Conservation (phyloP, 257 asterid species). For the Solanum infundibuliforme region DNA sequence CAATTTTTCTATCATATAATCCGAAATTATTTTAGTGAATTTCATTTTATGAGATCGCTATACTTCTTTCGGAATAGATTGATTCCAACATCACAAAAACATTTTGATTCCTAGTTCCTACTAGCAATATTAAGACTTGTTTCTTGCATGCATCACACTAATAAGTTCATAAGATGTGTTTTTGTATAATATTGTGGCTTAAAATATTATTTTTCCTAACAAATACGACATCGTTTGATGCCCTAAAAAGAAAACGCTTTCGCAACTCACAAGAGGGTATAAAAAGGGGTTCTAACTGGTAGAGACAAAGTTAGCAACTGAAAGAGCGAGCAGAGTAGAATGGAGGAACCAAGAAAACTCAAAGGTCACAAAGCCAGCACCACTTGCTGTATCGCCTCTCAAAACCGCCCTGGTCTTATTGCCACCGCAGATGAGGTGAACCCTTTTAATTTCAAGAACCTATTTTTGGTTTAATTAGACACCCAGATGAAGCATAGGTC, state of each 20-base stretch:
- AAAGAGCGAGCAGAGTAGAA: background rate
- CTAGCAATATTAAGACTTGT: background rate
- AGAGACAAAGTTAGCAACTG: background rate
- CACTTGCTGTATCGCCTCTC: slow-evolving; percentile 77
- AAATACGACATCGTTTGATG: background rate
- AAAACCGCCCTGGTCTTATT: slow-evolving; percentile 55
- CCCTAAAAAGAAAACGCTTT: background rate
- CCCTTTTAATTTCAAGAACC: background rate
- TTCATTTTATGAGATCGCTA: background rate
- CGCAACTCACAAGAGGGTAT: background rate
- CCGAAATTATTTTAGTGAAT: background rate
- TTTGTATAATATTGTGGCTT: background rate
- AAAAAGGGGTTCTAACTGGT: background rate
- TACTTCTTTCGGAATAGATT: background rate
- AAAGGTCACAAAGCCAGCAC: slow-evolving; percentile 66
- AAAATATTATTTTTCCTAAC: background rate
- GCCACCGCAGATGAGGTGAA: slow-evolving; percentile 81
- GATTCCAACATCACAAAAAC: background rate
- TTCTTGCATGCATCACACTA: background rate
- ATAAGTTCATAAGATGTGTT: background rate
- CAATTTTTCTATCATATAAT: too few species aligned
- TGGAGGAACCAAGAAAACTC: slow-evolving; percentile 62
- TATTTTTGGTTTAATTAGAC: background rate
- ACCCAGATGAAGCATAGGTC: background rate
- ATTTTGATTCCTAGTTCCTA: background rate